Conservation (phyloP, 2,329 filamentous ascomycete genomes). For the Botrytis pseudocinerea region DNA sequence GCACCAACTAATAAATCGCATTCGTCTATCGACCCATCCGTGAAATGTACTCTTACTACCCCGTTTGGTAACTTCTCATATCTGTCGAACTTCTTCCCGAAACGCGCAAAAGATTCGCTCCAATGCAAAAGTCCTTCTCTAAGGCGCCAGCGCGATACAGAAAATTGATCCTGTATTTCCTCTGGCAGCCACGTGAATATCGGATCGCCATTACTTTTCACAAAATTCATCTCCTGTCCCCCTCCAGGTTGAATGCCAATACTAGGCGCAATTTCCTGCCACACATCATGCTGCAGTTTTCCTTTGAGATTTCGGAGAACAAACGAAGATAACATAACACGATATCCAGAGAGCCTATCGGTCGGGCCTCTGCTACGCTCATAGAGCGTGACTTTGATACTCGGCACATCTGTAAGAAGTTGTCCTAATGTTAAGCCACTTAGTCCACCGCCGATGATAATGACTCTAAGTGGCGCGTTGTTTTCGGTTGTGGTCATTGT, state of each 20-base stretch:
- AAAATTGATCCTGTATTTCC: constrained; percentile 34
- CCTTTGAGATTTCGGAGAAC: constrained; percentile 34
- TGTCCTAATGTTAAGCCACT: constrained; percentile 36
- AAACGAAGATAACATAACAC: constrained; percentile 36
- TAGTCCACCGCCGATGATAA: constrained; percentile 36
- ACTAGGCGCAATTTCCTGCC: constrained; percentile 28
- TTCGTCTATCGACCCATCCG: constrained; percentile 45
- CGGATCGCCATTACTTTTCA: constrained; percentile 32
- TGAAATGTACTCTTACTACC: constrained; percentile 45
- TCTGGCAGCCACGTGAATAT: constrained; percentile 35
- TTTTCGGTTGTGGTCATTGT: not conserved
- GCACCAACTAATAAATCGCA: constrained; percentile 58
- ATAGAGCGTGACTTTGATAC: constrained; percentile 34
- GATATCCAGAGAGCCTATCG: constrained; percentile 35
- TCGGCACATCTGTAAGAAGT: constrained; percentile 29
- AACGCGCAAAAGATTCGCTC: constrained; percentile 33
- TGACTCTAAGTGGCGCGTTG: constrained; percentile 28
- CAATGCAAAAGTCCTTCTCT: constrained; percentile 34
- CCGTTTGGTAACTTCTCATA: constrained; percentile 37
- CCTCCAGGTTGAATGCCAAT: constrained; percentile 32
- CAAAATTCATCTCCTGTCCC: constrained; percentile 35
- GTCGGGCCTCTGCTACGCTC: constrained; percentile 28
- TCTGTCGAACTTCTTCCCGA: constrained; percentile 39
- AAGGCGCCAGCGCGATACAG: constrained; percentile 35
- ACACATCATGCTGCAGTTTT: constrained; percentile 31